A percentile compares a stretch with the other conserved stretches of the same genome.
These are phyloP conservation scores for Chaetomiaceae sp. DNA, from an alignment of 2,329 filamentous ascomycete species.

Conservation along the genomic window DNA sequence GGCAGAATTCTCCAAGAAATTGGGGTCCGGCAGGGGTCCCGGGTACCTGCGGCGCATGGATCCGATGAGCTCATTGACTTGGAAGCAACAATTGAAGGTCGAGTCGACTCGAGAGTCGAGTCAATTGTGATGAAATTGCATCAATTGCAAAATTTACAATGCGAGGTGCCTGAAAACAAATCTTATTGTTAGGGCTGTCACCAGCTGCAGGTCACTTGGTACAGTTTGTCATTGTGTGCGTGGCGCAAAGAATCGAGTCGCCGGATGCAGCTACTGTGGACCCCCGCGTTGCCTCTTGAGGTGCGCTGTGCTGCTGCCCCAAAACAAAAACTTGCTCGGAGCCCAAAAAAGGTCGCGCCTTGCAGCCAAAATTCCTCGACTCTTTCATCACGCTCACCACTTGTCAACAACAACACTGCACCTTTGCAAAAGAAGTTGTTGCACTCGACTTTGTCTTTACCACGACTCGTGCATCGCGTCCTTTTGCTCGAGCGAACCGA, in stretches of 20 bases:
- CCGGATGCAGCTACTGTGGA: slow-evolving; percentile 22
- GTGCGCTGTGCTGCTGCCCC: slow-evolving; percentile 6
- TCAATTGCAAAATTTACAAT: slow-evolving; percentile 1
- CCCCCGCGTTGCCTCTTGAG: slow-evolving; percentile 13
- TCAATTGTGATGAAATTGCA: background rate
- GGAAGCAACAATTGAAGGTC: background rate
- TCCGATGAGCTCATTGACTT: slow-evolving; percentile 14
- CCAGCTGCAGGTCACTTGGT: background rate
- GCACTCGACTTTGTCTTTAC: background rate
- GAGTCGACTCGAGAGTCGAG: background rate
- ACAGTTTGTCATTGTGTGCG: background rate
- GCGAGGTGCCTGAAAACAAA: too few relatives aligned
- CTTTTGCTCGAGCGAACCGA: background rate
- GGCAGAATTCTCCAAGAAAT: slow-evolving; percentile 12
- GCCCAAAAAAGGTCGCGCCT: slow-evolving; percentile 19
- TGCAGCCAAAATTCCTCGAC: slow-evolving; percentile 17
- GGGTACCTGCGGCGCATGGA: slow-evolving; percentile 13
- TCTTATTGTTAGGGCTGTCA: background rate
- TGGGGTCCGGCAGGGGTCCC: slow-evolving; percentile 4
- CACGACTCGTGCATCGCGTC: background rate
- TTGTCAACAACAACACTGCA: slow-evolving; percentile 11
- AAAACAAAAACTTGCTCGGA: slow-evolving; percentile 16
- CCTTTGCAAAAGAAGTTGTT: background rate
- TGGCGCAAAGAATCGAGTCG: slow-evolving; percentile 1
- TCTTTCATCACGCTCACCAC: background rate